Evolutionary conservation across 75 land plant genomes (phyloP), one percentile per base, ranked within the genome.

Genomic region (Pseudotsuga menziesii): DNA sequence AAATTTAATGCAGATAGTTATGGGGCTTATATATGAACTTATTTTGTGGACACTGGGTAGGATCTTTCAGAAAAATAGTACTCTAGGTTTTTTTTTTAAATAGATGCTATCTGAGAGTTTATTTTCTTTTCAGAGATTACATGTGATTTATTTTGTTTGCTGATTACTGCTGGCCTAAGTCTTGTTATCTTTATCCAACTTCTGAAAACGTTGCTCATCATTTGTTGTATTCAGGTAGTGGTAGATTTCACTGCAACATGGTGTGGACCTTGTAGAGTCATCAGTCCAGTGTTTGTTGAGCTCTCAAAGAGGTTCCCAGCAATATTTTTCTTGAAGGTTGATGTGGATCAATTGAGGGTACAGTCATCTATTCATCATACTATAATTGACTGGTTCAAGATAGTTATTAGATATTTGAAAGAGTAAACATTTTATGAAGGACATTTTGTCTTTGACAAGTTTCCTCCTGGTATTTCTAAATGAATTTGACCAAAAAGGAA

Each of bases 171-270:
- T n/a, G n/a, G n/a, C n/a, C 11, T 44, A 44, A 44, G 8, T 44
- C 52, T 0, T 44, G 11, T 44, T 39, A 41, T 41, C 11, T n/a
- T 69, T 64, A 29, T 15, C 16, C 32, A 20, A 64, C 22, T 69
- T 35, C 13, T 19, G 44, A n/a, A 23, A 61, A 11, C 12, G 26
- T 3, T 27, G 14, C 64, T 61, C 8, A 12, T 26, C 25, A 22
- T 41, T 69, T n/a, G 52, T 4, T 76, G 9, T 63, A 5, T 22
- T 22, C 61, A 91, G 93, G 80, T 88, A 81, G 92, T 94, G 52
- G 79, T 92, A 41, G 90, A 94, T 78, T 94, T 92, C 84, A 83
- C 91, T 17, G 97, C 97, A 39, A 59, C 89, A 20, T 94, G 98
- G 98, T 94, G 98, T 75, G 91, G 93, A 35, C 98, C 98, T 60